Base-by-base conservation (phyloP, 768 basidiomycete species). In the Mycena haematopus region DNA sequence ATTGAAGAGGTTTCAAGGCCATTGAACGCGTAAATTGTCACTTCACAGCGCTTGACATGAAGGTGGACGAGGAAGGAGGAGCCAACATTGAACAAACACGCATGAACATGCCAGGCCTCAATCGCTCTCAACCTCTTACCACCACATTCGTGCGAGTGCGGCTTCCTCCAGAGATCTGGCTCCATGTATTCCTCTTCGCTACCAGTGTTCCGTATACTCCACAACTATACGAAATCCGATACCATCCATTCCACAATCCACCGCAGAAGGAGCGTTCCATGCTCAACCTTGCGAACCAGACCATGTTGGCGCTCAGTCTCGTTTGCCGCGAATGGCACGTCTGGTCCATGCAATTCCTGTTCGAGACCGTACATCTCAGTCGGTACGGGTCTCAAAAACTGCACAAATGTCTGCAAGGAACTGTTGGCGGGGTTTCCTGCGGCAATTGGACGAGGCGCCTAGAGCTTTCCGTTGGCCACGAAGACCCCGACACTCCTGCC, bases 1-100 rank as follows among this genome's bases (percentile, higher is more conserved):
- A 59, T 51, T 35, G 49, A 29, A 61, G 64, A 33, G 64, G 33
- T 38, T 42, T 36, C 6, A 56, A 24, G 17, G 63, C 52, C 63
- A 65, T 65, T 19, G 27, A 29, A 52, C 53, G 46, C 58, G 63
- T 38, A 17, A n/a, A 42, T 31, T 9, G 9, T 9, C 29, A 9
- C 9, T 31, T 31, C 9, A 9, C 29, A 31, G 9, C 9, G 29
- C 29, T 31, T 31, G 29, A 9, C 29, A 31, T n/a, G n/a, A n/a
- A n/a, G n/a, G n/a, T n/a, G n/a, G n/a, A n/a, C n/a, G n/a, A n/a
- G n/a, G n/a, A n/a, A n/a, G n/a, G n/a, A n/a, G n/a, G n/a, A n/a
- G n/a, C n/a, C n/a, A n/a, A n/a, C n/a, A n/a, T n/a, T n/a, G n/a
- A n/a, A n/a, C n/a, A n/a, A n/a, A n/a, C n/a, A n/a, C n/a, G n/a